Evolutionary conservation across 805 yeast species (phyloP).

Genomic region (Yamadazyma philogaea): DNA sequence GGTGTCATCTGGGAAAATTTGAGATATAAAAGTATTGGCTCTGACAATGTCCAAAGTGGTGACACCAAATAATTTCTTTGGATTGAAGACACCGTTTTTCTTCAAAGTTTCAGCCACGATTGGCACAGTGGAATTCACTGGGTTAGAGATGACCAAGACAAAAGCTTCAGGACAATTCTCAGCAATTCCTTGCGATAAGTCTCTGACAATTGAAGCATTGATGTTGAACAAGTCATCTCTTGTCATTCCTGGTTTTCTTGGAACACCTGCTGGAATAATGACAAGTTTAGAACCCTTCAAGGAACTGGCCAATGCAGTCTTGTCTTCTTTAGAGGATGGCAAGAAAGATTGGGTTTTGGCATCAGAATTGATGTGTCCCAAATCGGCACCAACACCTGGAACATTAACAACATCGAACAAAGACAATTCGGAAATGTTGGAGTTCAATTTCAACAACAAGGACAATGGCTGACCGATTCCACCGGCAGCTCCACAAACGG

Average conservation of each 20-base stretch:
- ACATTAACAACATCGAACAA: constrained; percentile 81
- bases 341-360: constrained; percentile 57
- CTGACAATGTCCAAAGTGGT: constrained; percentile 86
- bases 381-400: constrained; percentile 86
- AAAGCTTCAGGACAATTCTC: constrained; percentile 69
- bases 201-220: constrained; percentile 76
- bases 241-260: constrained; percentile 94
- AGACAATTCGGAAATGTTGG: constrained; percentile 61
- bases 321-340: constrained; percentile 53
- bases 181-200: constrained; percentile 74
- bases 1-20: constrained; percentile 42
- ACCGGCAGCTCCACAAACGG: constrained; percentile 90
- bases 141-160: constrained; percentile 83
- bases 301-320: constrained; percentile 43
- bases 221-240: constrained; percentile 84
- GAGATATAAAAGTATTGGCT: constrained; percentile 76
- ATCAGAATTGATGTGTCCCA: constrained; percentile 76
- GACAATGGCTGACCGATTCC: constrained; percentile 95
- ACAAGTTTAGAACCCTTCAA: constrained; percentile 48
- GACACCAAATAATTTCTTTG: constrained; percentile 78
- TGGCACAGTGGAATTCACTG: constrained; percentile 91
- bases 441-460: constrained; percentile 69
- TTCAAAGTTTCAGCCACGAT: constrained; percentile 78
- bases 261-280: constrained; percentile 80
- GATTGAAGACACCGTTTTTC: constrained; percentile 63